Conservation (phyloP, 352 stramenopile species). For the Globisporangium mamillatum region DNA sequence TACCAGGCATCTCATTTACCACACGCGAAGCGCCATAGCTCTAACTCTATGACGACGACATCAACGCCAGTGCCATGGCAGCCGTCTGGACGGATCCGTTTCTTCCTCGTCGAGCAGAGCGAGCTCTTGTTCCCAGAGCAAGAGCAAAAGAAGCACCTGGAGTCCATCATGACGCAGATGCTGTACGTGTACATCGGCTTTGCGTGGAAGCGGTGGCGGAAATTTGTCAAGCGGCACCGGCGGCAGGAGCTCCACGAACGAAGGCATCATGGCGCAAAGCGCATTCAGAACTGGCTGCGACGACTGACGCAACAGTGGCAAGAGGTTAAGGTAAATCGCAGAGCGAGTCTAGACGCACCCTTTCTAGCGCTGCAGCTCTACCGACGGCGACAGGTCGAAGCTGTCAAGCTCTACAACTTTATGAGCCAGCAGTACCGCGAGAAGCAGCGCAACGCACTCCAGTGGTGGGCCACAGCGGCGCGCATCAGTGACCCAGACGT, state of each 20-base stretch:
- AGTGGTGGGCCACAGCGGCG: constrained; percentile 24
- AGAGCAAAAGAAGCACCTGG: constrained; percentile 38
- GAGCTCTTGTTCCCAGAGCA: constrained; percentile 41
- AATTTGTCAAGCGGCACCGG: constrained; percentile 39
- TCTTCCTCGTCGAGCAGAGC: constrained; percentile 46
- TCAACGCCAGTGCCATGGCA: constrained; percentile 27
- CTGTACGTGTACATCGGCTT: constrained; percentile 62
- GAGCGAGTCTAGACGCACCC: constrained; percentile 21
- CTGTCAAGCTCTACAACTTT: constrained; percentile 43
- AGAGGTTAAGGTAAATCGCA: neutral
- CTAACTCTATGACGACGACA: constrained; percentile 1
- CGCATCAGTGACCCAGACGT: constrained; percentile 15
- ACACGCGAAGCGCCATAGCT: neutral
- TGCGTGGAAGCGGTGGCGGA: constrained; percentile 50
- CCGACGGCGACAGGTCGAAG: constrained; percentile 36
- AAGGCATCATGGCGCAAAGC: constrained; percentile 19
- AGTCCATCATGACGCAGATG: constrained; percentile 50
- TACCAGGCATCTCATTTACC: constrained; percentile 1
- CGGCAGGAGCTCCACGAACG: constrained; percentile 29
- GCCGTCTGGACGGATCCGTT: constrained; percentile 41
- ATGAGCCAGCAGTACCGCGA: constrained; percentile 30
- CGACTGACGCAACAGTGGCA: constrained; percentile 18
- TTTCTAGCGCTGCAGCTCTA: constrained; percentile 45
- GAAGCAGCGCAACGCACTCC: constrained; percentile 26
- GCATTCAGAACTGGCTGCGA: constrained; percentile 48